Conservation (phyloP, 345 rosid species). For the Linum usitatissimum region DNA sequence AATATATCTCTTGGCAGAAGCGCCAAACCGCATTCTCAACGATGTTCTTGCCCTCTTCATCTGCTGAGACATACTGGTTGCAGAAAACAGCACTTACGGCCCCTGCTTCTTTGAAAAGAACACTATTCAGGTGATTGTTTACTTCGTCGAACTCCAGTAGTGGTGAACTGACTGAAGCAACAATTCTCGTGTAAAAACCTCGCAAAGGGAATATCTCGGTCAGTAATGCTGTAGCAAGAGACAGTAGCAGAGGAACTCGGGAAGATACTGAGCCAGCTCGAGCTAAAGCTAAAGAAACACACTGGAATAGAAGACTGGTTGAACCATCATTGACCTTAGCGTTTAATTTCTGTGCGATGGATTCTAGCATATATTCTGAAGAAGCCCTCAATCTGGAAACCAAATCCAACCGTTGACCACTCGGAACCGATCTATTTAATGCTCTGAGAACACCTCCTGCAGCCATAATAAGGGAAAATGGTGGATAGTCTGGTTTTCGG, state of each 20-base stretch:
- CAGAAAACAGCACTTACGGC: slow-evolving; percentile 8
- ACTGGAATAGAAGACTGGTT: slow-evolving; percentile 41
- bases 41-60: slow-evolving; percentile 39
- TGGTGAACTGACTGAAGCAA: slow-evolving; percentile 20
- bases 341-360: slow-evolving; percentile 35
- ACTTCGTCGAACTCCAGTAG: slow-evolving; percentile 26
- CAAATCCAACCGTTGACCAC: slow-evolving; percentile 29
- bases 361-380: slow-evolving; percentile 47
- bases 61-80: slow-evolving; percentile 36
- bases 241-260: slow-evolving; percentile 36
- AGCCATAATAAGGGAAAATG: slow-evolving; percentile 51
- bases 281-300: slow-evolving; percentile 63
- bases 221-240: slow-evolving; percentile 61
- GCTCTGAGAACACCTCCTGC: slow-evolving; percentile 77
- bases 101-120: slow-evolving; percentile 73
- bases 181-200: slow-evolving; percentile 36
- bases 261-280: slow-evolving; percentile 57
- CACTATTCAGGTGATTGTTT: slow-evolving; percentile 44
- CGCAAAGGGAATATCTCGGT: slow-evolving; percentile 60
- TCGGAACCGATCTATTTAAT: slow-evolving; percentile 28
- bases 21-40: slow-evolving; percentile 71
- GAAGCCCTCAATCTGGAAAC: slow-evolving; percentile 36
- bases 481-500: slow-evolving; percentile 29
- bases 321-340: slow-evolving; percentile 22
- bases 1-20: slow-evolving; percentile 66